Evolutionary conservation across 257 asterid genomes (phyloP).

Genomic region (Rubia yunnanensis): DNA sequence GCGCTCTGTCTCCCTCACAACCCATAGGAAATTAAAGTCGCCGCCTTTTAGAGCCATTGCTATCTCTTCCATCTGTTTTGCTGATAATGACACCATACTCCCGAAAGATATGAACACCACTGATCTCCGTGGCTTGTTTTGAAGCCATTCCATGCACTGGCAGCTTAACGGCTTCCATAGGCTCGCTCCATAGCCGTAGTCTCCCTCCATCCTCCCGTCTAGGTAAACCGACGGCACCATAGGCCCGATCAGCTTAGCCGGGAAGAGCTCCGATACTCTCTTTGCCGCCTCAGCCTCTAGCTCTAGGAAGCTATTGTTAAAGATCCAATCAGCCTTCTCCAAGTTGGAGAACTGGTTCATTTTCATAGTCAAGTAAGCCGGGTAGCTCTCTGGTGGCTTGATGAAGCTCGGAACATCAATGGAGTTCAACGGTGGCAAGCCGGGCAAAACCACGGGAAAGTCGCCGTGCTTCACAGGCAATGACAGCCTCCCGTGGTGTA

Average conservation of each 20-base stretch:
- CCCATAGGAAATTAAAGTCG: conserved; percentile 47
- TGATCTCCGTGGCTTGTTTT: conserved; percentile 31
- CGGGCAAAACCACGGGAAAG: conserved; percentile 34
- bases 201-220: conserved; percentile 53
- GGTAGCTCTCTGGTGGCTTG: conserved; percentile 49
- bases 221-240: conserved; percentile 63
- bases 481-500: conserved; percentile 30
- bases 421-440: conserved; percentile 40
- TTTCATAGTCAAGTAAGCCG: conserved; percentile 59
- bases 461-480: conserved; percentile 35
- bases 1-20: conserved; percentile 42
- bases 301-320: conserved; percentile 36
- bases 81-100: conserved; percentile 49
- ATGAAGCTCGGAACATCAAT: conserved; percentile 52
- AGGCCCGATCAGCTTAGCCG: conserved; percentile 54
- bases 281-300: conserved; percentile 44
- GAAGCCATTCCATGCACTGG: conserved; percentile 49
- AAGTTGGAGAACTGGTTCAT: conserved; percentile 50
- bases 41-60: conserved; percentile 27
- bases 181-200: conserved; percentile 62
- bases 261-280: conserved; percentile 36
- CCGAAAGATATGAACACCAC: conserved; percentile 62
- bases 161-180: conserved; percentile 60
- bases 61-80: conserved; percentile 50
- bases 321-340: conserved; percentile 48